Conservation (phyloP, 2,329 filamentous ascomycete species). For the Pyricularia sp. region DNA sequence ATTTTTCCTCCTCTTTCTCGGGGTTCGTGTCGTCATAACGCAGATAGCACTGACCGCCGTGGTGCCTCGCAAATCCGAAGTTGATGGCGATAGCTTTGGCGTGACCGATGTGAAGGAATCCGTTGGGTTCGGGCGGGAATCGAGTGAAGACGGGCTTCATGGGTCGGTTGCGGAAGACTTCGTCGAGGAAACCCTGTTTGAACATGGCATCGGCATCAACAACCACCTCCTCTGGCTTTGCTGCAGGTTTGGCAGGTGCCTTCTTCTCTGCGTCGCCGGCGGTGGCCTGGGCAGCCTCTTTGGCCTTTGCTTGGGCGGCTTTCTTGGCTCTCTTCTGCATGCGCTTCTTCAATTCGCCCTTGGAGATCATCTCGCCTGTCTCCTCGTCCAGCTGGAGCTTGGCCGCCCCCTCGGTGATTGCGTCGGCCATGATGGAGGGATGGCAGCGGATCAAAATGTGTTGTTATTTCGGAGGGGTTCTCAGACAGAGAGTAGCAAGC, state of each 20-base stretch:
- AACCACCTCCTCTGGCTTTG: constrained; percentile 33
- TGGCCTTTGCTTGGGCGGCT: constrained; percentile 41
- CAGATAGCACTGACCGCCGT: constrained; percentile 52
- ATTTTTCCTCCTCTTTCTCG: constrained; percentile 82
- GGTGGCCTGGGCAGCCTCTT: constrained; percentile 23
- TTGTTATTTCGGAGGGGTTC: not conserved
- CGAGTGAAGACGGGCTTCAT: constrained; percentile 55
- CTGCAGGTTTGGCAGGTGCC: constrained; percentile 19
- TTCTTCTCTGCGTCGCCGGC: constrained; percentile 17
- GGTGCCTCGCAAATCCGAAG: constrained; percentile 84
- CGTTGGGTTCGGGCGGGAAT: constrained; percentile 85
- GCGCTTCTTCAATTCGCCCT: constrained; percentile 54
- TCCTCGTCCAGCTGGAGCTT: constrained; percentile 54
- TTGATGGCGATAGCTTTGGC: constrained; percentile 94
- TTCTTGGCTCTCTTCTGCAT: constrained; percentile 50
- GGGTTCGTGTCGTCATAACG: constrained; percentile 81
- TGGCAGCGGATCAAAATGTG: not conserved
- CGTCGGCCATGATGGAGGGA: constrained; percentile 32
- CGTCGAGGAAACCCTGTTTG: constrained; percentile 66
- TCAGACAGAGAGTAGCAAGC: not conserved
- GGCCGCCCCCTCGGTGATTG: constrained; percentile 35
- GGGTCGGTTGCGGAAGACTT: constrained; percentile 62
- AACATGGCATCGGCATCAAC: constrained; percentile 62
- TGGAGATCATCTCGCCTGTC: constrained; percentile 58
- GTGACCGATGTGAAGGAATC: constrained; percentile 87